Evolutionary conservation across 345 rosid species (phyloP), one percentile per base, ranked within the genome.

Genomic region (Corchorus olitorius): DNA sequence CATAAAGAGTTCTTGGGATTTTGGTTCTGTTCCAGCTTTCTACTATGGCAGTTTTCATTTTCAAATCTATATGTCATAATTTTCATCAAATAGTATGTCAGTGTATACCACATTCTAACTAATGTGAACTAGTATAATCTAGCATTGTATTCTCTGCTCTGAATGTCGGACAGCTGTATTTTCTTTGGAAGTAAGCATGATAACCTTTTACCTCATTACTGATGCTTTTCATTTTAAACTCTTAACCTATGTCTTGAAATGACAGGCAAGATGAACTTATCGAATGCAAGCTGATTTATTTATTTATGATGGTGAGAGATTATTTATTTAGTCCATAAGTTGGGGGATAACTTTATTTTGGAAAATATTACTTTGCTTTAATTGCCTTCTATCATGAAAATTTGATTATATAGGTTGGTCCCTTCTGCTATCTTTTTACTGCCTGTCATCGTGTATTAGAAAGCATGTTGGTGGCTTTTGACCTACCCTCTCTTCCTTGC

Each of bases 381-480:
- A 6, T 66, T 45, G 54, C 55, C 10, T 46, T 45, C 12, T 66
- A 12, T 59, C 41, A 13, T 60, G 39, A 20, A 52, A 65, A 22
- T 19, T 43, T 65, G 53, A 33, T 43, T 43, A 65, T 65, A 65
- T 59, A 50, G 7, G 43, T 45, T 43, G 65, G 43, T 49, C 41
- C 9, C 5, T 6, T 74, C n/a, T 14, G 22, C 61, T 48, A 6
- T 48, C 20, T 8, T 41, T 60, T 73, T 34, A 73, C 59, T 27
- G n/a, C 43, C 12, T 3, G 55, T 22, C 17, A 46, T 46, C 46
- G 27, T 45, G 46, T 43, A 74, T 61, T 46, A 49, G 56, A 50
- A 27, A 73, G 45, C 66, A 20, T 73, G 55, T 22, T 73, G 43
- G 59, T 63, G 41, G 58, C 27, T 8, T 59, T 73, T 8, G 2